Conservation (phyloP, 352 stramenopile genomes). For the Pythium sukuiense region DNA sequence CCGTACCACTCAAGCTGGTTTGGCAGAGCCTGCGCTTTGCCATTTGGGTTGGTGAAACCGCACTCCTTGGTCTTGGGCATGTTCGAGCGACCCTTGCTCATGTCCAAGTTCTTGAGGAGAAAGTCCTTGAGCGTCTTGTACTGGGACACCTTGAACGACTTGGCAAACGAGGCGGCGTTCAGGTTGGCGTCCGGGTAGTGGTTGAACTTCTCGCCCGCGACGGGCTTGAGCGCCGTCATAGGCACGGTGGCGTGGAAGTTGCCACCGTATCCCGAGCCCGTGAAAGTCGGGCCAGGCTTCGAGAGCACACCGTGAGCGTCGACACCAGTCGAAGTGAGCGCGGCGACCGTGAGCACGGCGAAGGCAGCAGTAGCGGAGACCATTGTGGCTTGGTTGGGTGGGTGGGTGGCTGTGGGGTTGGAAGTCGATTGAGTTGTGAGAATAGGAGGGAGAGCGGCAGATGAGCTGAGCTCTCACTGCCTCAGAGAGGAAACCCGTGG, state of each 20-base stretch:
- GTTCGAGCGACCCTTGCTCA: slow-evolving; percentile 30
- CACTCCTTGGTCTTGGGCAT: slow-evolving; percentile 31
- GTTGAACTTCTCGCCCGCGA: neutral
- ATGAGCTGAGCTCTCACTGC: neutral
- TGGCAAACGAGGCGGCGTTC: slow-evolving; percentile 4
- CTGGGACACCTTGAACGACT: slow-evolving; percentile 34
- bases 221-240: slow-evolving; percentile 9
- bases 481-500: neutral
- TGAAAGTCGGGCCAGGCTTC: slow-evolving; percentile 21
- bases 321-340: neutral
- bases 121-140: too few species aligned
- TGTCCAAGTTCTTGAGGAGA: neutral
- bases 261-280: slow-evolving; percentile 11
- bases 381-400: neutral
- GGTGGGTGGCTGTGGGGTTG: too few species aligned
- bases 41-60: slow-evolving; percentile 45
- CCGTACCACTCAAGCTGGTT: slow-evolving; percentile 46
- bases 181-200: slow-evolving; percentile 1
- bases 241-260: slow-evolving; percentile 14
- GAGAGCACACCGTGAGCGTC: slow-evolving; percentile 22
- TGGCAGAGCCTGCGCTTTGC: slow-evolving; percentile 30
- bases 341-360: neutral
- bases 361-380: neutral
- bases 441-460: too few species aligned
- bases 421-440: too few species aligned